Conservation (phyloP, 2,329 filamentous ascomycete genomes). For the Alternaria angustiovoidea region DNA sequence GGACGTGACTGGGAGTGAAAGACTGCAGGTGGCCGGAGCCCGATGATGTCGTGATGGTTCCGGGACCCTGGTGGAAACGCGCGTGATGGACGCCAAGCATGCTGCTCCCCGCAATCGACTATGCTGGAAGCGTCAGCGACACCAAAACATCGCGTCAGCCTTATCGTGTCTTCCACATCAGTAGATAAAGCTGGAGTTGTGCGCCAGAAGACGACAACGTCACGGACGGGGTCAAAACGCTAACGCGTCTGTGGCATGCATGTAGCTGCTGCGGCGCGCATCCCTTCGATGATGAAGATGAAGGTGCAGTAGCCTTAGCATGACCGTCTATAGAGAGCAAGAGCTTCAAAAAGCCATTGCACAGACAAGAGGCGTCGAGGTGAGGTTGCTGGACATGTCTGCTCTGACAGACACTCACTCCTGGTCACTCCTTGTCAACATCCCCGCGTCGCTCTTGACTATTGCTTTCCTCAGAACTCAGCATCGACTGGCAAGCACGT, state of each 20-base stretch:
- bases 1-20: neutral
- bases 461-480: neutral
- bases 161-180: neutral
- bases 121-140: neutral
- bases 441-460: neutral
- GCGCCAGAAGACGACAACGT: neutral
- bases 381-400: neutral
- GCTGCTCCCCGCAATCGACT: conserved; percentile 4
- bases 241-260: neutral
- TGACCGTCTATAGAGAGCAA: neutral
- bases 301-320: neutral
- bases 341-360: neutral
- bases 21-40: neutral
- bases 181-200: neutral
- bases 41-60: conserved; percentile 13
- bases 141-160: neutral
- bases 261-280: neutral
- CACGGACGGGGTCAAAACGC: neutral
- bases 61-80: neutral
- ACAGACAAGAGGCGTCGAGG: no score
- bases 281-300: neutral
- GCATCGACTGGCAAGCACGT: neutral
- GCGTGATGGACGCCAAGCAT: conserved; percentile 1
- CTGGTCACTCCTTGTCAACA: neutral
- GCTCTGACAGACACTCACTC: neutral